These are phyloP conservation scores for Mycena olivaceomarginata DNA, from an alignment of 768 basidiomycete genomes.

Conservation along the genomic window DNA sequence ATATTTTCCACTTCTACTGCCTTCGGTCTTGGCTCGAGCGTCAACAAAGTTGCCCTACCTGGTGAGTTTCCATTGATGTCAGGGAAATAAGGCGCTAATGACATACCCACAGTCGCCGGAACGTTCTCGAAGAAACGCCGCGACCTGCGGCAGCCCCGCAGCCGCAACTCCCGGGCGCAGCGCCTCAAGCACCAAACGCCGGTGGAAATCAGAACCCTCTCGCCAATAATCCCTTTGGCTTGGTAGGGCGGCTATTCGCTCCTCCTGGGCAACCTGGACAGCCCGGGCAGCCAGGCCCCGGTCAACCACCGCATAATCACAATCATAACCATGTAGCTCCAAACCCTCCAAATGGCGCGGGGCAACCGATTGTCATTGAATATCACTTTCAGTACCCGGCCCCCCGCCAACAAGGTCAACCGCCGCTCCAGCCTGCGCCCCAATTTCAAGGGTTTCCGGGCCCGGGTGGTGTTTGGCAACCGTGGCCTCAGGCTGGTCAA, in stretches of 20 bases:
- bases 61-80: constrained; percentile 71
- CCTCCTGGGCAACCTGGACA: constrained; percentile 52
- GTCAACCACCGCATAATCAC: constrained; percentile 46
- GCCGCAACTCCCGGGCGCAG: constrained; percentile 49
- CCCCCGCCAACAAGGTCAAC: constrained; percentile 59
- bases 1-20: constrained; percentile 99
- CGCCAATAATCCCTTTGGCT: constrained; percentile 70
- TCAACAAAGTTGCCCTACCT: constrained; percentile 99
- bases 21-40: constrained; percentile 98
- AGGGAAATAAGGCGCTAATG: constrained; percentile 33
- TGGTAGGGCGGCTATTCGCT: constrained; percentile 76
- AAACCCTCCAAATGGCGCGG: constrained; percentile 59
- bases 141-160: constrained; percentile 55
- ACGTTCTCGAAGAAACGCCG: constrained; percentile 77
- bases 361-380: constrained; percentile 71
- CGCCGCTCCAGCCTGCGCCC: constrained; percentile 68
- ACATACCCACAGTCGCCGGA: constrained; percentile 76
- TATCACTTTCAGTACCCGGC: constrained; percentile 79
- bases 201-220: constrained; percentile 57
- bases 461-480: constrained; percentile 79
- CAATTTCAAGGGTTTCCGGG: constrained; percentile 79
- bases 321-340: constrained; percentile 48
- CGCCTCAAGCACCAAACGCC: constrained; percentile 53
- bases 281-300: constrained; percentile 60
- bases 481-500: constrained; percentile 69